These are phyloP conservation scores for Murraya paniculata DNA, from an alignment of 345 rosid genomes.

Conservation along the genomic window DNA sequence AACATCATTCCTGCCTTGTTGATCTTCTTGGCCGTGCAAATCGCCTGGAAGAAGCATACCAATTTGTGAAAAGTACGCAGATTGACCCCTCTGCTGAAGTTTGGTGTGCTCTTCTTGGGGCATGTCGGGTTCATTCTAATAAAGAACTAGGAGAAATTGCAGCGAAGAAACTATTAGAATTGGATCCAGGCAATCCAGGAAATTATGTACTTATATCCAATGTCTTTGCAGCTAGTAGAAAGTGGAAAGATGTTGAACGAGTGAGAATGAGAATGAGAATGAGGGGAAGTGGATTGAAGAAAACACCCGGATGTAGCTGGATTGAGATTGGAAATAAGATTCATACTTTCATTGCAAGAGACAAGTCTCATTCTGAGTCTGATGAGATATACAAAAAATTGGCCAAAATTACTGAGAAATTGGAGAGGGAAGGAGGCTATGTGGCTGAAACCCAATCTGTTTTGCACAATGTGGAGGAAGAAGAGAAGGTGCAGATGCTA, in stretches of 20 bases:
- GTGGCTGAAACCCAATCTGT: constrained; percentile 64
- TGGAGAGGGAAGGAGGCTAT: constrained; percentile 67
- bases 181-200: constrained; percentile 63
- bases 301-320: constrained; percentile 93
- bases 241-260: constrained; percentile 66
- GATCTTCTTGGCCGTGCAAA: constrained; percentile 89
- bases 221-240: constrained; percentile 65
- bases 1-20: constrained; percentile 76
- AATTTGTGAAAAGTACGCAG: constrained; percentile 62
- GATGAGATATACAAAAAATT: constrained; percentile 49
- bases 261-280: constrained; percentile 64
- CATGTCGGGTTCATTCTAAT: constrained; percentile 74
- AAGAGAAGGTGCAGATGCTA: constrained; percentile 65
- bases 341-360: constrained; percentile 76
- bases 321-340: constrained; percentile 61
- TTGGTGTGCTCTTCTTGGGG: constrained; percentile 85
- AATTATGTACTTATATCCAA: constrained; percentile 80
- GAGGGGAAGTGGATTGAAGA: constrained; percentile 71
- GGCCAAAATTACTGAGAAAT: constrained; percentile 44
- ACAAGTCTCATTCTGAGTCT: constrained; percentile 72
- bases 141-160: constrained; percentile 67
- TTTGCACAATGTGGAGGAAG: constrained; percentile 59
- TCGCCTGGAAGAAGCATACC: constrained; percentile 62
- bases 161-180: constrained; percentile 53
- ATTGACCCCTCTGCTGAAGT: constrained; percentile 67